phyloP scores from a whole-genome alignment of 257 asterid species.

The Fraxinus pennsylvanica region DNA sequence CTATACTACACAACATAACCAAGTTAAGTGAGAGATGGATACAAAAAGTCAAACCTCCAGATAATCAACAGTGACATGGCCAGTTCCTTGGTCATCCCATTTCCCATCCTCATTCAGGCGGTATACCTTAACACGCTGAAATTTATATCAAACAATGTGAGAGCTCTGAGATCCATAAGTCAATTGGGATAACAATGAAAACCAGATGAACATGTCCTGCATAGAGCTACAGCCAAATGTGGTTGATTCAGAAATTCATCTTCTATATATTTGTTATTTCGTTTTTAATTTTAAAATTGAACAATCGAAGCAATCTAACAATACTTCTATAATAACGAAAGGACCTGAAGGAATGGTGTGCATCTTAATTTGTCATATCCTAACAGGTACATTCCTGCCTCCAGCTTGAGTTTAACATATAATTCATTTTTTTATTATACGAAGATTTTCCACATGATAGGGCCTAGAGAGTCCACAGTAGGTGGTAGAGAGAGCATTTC shows the following conservation, averaged over 20 bases:
- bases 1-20: slow-evolving; percentile 10
- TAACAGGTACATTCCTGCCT: not conserved
- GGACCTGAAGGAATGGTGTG: not conserved
- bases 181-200: not conserved
- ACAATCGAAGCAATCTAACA: not conserved
- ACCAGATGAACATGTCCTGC: not conserved
- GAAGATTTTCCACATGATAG: not conserved
- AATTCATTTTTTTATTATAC: not conserved
- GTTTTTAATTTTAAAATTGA: not conserved
- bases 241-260: not conserved
- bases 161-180: not conserved
- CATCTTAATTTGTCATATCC: not conserved
- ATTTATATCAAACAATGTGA: slow-evolving; percentile 9
- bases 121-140: slow-evolving; percentile 96
- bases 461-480: not conserved
- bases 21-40: not conserved
- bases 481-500: not conserved
- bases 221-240: not conserved
- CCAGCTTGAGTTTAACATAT: not conserved
- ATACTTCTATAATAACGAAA: not conserved
- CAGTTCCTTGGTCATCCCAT: slow-evolving; percentile 99
- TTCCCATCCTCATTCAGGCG: slow-evolving; percentile 87
- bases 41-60: slow-evolving; percentile 57
- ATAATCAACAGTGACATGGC: slow-evolving; percentile 87
- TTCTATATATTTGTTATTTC: not conserved